These are phyloP conservation scores for Trichoderma orchidacearum DNA, from an alignment of 495 filamentous ascomycete genomes.

Conservation along the genomic window DNA sequence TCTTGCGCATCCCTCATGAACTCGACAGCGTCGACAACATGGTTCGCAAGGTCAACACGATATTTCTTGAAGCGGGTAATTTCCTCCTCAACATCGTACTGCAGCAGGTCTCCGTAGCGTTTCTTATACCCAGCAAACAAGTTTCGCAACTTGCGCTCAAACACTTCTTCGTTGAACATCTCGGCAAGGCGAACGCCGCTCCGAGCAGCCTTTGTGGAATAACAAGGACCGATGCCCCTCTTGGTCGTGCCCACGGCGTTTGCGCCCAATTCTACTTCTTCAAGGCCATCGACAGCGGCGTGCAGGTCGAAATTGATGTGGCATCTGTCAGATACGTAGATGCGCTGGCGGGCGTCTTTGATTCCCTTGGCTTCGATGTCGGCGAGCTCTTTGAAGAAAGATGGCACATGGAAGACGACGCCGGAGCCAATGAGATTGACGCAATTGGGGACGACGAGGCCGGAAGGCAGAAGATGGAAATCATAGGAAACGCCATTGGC, in stretches of 20 bases:
- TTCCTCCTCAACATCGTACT: conserved; percentile 72
- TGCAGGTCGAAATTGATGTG: conserved; percentile 81
- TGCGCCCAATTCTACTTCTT: conserved; percentile 57
- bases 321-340: conserved; percentile 69
- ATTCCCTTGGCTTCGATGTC: conserved; percentile 60
- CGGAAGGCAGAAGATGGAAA: conserved; percentile 55
- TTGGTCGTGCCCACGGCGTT: not conserved
- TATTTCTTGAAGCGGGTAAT: conserved; percentile 50
- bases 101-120: conserved; percentile 55
- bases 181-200: conserved; percentile 63
- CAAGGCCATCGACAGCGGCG: conserved; percentile 64
- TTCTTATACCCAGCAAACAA: conserved; percentile 55
- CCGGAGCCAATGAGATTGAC: conserved; percentile 79
- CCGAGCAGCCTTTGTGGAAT: conserved; percentile 66
- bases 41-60: conserved; percentile 47
- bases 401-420: conserved; percentile 68
- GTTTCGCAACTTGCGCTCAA: conserved; percentile 58
- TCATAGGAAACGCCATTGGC: conserved; percentile 20
- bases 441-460: conserved; percentile 61
- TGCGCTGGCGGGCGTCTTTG: conserved; percentile 44
- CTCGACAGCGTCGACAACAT: conserved; percentile 53
- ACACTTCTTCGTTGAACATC: conserved; percentile 50
- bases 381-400: conserved; percentile 78
- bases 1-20: conserved; percentile 43
- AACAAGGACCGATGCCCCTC: conserved; percentile 55